Percentiles rank a stretch among this genome's conserved stretches.
Evolutionary conservation across 75 land plant species (phyloP).

Genomic region (Isoetes taiwanensis): DNA sequence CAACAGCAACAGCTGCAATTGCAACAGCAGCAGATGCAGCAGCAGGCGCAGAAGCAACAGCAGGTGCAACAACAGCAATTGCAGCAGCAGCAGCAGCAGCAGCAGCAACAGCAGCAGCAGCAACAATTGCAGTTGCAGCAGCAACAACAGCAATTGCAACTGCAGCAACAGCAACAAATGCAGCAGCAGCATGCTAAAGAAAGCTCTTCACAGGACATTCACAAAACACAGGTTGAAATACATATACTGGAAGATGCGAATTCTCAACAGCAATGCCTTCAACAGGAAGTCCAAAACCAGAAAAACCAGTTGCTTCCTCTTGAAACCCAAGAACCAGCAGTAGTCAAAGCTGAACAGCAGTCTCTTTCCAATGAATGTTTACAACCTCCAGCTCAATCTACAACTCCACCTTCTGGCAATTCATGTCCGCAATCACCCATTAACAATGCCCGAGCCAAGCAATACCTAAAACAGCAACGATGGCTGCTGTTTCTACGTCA

Average conservation of each 20-base stretch:
- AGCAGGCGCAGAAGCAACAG: background rate
- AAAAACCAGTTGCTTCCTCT: too few species aligned
- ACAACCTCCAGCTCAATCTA: too few species aligned
- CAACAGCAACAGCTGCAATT: slow-evolving; percentile 15
- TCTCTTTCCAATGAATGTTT: too few species aligned
- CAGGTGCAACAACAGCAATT: slow-evolving; percentile 9
- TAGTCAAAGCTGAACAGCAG: too few species aligned
- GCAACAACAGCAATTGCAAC: background rate
- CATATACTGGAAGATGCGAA: too few species aligned
- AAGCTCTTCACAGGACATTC: too few species aligned
- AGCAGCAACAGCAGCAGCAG: slow-evolving; percentile 8
- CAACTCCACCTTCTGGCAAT: too few species aligned
- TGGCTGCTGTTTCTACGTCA: slow-evolving; percentile 77
- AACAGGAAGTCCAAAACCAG: too few species aligned
- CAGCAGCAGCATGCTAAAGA: slow-evolving; percentile 10
- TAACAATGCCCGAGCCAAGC: slow-evolving; percentile 28
- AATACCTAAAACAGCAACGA: slow-evolving; percentile 51
- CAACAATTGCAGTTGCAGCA: background rate
- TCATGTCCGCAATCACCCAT: too few species aligned
- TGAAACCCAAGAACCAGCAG: too few species aligned
- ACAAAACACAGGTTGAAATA: too few species aligned
- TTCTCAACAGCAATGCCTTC: too few species aligned
- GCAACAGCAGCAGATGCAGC: slow-evolving; percentile 23
- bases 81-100: background rate
- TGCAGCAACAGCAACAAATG: background rate